Percentiles rank a stretch among this genome's conserved stretches.
Evolutionary conservation across 169 alveolate genomes (phyloP).

Genomic region (Amoebophrya sp.): DNA sequence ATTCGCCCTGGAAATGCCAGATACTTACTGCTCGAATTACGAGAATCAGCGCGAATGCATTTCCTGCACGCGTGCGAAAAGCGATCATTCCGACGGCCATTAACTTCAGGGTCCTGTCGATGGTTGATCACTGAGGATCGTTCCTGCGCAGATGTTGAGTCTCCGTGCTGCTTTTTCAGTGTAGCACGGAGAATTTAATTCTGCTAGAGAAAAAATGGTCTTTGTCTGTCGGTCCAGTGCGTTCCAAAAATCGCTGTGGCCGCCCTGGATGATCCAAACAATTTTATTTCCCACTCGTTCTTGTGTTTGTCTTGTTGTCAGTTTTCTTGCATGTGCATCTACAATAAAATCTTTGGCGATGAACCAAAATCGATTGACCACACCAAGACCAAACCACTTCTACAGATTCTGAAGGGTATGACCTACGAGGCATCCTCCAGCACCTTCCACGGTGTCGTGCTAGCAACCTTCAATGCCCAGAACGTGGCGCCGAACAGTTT

Average conservation of each 20-base stretch:
- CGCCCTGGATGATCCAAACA: conserved; percentile 16
- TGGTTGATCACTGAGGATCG: too few relatives aligned
- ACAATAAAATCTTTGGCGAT: too few relatives aligned
- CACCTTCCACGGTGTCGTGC: neutral
- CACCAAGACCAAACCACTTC: neutral
- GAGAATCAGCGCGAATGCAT: too few relatives aligned
- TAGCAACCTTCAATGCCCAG: neutral
- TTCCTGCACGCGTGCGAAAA: too few relatives aligned
- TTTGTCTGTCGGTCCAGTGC: neutral
- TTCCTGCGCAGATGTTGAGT: neutral
- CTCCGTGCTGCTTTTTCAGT: neutral
- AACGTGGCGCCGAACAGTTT: neutral
- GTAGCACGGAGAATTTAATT: neutral
- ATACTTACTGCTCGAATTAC: neutral
- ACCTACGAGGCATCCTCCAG: neutral
- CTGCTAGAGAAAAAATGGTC: neutral
- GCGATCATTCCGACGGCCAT: too few relatives aligned
- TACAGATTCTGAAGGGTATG: neutral
- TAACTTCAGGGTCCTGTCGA: too few relatives aligned
- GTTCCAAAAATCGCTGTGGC: neutral
- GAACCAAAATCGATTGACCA: too few relatives aligned
- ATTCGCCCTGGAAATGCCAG: neutral
- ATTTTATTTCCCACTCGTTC: too few relatives aligned
- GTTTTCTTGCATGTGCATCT: too few relatives aligned
- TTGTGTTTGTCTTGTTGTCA: too few relatives aligned